A percentile compares a stretch with the other conserved stretches of the same genome.
Conservation (phyloP, 768 basidiomycete genomes). For the Steccherinum ochraceum region DNA sequence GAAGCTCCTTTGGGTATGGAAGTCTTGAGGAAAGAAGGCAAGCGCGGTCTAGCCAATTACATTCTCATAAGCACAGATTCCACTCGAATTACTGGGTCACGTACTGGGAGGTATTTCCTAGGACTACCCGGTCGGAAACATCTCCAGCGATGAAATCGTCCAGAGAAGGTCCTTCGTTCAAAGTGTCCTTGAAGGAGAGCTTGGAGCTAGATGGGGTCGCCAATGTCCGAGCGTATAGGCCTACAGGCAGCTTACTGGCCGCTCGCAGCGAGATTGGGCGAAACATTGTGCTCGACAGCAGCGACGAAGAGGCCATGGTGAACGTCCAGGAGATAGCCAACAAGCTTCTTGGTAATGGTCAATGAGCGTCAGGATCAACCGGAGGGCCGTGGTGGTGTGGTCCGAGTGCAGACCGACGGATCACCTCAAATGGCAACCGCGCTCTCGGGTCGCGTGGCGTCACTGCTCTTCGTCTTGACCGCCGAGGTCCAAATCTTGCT, state of each 20-base stretch:
- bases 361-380: background rate
- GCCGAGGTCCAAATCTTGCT: too few relatives aligned
- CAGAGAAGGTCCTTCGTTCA: slow-evolving; percentile 65
- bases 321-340: background rate
- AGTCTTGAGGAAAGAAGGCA: slow-evolving; percentile 86
- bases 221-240: slow-evolving; percentile 31
- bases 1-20: slow-evolving; percentile 85
- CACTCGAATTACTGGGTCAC: slow-evolving; percentile 16
- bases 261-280: slow-evolving; percentile 2
- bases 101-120: slow-evolving; percentile 68
- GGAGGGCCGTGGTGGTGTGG: background rate
- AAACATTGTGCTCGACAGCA: slow-evolving; percentile 2
- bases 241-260: background rate
- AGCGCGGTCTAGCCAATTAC: slow-evolving; percentile 54
- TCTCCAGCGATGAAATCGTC: slow-evolving; percentile 77
- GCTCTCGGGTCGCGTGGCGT: slow-evolving; percentile 4
- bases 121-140: slow-evolving; percentile 50
- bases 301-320: background rate
- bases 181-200: slow-evolving; percentile 40
- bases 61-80: background rate
- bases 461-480: background rate
- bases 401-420: background rate
- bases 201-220: slow-evolving; percentile 43
- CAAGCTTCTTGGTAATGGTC: background rate
- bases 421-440: background rate